These are phyloP conservation scores for Lumnitzera littorea DNA, from an alignment of 345 rosid species.

Conservation along the genomic window DNA sequence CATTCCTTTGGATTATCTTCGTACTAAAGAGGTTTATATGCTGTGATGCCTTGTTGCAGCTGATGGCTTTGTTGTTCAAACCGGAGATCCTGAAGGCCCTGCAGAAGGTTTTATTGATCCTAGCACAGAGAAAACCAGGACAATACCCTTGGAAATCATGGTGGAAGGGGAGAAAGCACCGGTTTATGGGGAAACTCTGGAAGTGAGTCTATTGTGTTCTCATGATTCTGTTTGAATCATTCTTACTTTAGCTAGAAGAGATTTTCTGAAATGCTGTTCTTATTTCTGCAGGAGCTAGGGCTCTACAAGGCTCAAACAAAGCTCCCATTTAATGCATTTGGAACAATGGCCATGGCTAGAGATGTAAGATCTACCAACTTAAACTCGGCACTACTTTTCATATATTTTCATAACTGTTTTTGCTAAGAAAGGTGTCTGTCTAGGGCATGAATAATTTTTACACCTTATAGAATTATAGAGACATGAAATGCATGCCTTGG, in stretches of 20 bases:
- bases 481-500: too few species aligned
- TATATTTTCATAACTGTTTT: background rate
- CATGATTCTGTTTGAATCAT: too few species aligned
- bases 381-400: background rate
- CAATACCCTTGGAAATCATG: constrained; percentile 85
- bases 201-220: constrained; percentile 27
- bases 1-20: too few species aligned
- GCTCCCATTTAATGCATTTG: constrained; percentile 98
- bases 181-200: constrained; percentile 75
- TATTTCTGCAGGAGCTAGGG: constrained; percentile 67
- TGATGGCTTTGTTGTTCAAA: constrained; percentile 98
- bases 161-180: constrained; percentile 72
- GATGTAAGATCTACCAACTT: constrained; percentile 45
- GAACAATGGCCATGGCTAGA: constrained; percentile 99
- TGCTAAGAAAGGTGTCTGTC: too few species aligned
- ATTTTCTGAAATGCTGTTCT: too few species aligned
- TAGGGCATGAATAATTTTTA: too few species aligned
- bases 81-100: constrained; percentile 99
- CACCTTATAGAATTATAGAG: too few species aligned
- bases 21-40: too few species aligned
- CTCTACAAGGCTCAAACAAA: constrained; percentile 93
- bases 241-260: too few species aligned
- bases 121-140: constrained; percentile 80
- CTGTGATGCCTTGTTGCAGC: constrained; percentile 35
- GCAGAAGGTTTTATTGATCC: constrained; percentile 96